Conservation (phyloP, 495 filamentous ascomycete genomes). For the Penicillium manginii region DNA sequence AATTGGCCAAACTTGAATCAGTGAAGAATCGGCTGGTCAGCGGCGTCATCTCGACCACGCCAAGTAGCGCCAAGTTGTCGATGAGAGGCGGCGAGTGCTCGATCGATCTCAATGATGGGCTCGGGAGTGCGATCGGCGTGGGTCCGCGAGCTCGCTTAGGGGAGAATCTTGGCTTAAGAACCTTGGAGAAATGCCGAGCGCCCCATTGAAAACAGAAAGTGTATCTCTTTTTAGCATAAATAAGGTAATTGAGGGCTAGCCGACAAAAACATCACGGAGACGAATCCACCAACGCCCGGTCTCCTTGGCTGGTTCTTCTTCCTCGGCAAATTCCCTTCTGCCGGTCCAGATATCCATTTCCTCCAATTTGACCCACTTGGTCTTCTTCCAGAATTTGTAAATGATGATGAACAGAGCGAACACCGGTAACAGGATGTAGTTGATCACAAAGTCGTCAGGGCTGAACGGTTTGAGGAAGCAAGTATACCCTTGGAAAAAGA, state of each 20-base stretch:
- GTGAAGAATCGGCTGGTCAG: neutral
- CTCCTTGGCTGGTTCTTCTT: slow-evolving; percentile 15
- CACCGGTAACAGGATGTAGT: slow-evolving; percentile 68
- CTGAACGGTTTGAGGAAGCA: slow-evolving; percentile 59
- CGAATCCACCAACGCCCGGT: slow-evolving; percentile 19
- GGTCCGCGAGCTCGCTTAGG: neutral
- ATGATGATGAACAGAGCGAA: slow-evolving; percentile 61
- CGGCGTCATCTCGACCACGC: neutral
- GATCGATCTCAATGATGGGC: neutral
- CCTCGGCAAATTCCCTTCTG: slow-evolving; percentile 42
- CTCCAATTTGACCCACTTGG: slow-evolving; percentile 49
- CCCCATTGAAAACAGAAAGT: neutral
- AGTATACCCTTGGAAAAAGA: slow-evolving; percentile 67
- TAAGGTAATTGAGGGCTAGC: slow-evolving; percentile 13
- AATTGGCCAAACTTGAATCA: neutral
- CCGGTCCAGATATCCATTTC: slow-evolving; percentile 67
- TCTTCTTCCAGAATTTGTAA: slow-evolving; percentile 64
- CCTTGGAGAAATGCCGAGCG: neutral
- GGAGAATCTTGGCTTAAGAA: neutral
- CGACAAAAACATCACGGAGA: slow-evolving; percentile 30
- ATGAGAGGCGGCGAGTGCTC: neutral
- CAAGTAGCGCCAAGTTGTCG: neutral
- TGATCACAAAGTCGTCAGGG: slow-evolving; percentile 63
- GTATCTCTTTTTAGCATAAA: too few species aligned
- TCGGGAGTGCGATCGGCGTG: slow-evolving; percentile 1